Evolutionary conservation across 2,329 filamentous ascomycete genomes (phyloP).

Genomic region (Pyricularia pennisetigena): DNA sequence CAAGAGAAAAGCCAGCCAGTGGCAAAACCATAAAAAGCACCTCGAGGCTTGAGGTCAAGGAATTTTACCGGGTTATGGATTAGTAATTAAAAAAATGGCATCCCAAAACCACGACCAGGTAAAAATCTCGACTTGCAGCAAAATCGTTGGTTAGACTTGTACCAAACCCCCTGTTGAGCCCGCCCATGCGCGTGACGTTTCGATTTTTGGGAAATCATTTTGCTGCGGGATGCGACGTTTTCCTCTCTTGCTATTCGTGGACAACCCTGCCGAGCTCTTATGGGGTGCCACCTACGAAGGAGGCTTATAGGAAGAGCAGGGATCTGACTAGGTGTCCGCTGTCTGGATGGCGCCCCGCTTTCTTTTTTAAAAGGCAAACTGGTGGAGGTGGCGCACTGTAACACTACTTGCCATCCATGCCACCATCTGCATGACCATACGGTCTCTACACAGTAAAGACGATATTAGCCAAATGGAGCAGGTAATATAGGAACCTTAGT

Average conservation of each 20-base stretch:
- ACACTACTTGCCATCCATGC: not conserved
- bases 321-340: not conserved
- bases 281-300: not conserved
- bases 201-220: not conserved
- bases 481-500: not conserved
- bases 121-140: not conserved
- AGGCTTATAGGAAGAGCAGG: not conserved
- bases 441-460: not conserved
- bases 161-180: not conserved
- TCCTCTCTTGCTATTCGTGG: not conserved
- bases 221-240: not conserved
- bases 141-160: not conserved
- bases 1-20: not conserved
- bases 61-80: not conserved
- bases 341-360: not conserved
- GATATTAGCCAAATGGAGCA: not conserved
- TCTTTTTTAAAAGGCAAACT: not conserved
- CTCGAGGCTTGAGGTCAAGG: not conserved
- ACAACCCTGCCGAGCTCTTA: not conserved
- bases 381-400: not conserved
- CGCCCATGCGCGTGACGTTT: not conserved
- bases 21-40: too few species aligned
- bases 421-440: not conserved
- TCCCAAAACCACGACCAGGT: not conserved
- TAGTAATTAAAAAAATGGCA: not conserved